Conservation (phyloP, 768 basidiomycete species). For the Infundibulicybe gibba region DNA sequence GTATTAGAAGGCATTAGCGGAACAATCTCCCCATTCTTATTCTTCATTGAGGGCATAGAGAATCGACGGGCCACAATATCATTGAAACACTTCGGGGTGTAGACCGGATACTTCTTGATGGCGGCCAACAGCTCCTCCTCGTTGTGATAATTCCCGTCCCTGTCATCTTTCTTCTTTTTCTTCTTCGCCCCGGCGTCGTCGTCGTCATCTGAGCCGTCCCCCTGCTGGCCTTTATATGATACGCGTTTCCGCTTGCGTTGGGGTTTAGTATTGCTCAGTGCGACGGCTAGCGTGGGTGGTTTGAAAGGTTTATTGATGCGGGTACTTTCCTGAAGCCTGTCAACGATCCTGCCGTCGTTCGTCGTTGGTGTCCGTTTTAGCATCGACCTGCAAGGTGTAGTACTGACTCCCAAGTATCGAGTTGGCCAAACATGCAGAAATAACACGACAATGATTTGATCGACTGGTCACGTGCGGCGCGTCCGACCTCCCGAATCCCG, state of each 20-base stretch:
- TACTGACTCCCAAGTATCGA: too few relatives aligned
- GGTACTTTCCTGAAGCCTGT: slow-evolving; percentile 66
- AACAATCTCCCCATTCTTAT: slow-evolving; percentile 64
- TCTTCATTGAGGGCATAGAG: slow-evolving; percentile 79
- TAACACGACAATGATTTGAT: too few relatives aligned
- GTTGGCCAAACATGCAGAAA: too few relatives aligned
- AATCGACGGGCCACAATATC: slow-evolving; percentile 58
- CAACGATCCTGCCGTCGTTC: slow-evolving; percentile 61
- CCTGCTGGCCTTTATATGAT: slow-evolving; percentile 75
- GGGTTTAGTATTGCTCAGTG: slow-evolving; percentile 54
- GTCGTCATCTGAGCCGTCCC: slow-evolving; percentile 56
- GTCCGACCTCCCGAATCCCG: too few relatives aligned
- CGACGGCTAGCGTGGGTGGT: slow-evolving; percentile 48
- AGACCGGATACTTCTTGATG: slow-evolving; percentile 73
- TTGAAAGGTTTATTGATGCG: slow-evolving; percentile 83
- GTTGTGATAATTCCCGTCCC: slow-evolving; percentile 49
- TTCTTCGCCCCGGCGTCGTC: slow-evolving; percentile 51
- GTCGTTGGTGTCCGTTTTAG: slow-evolving; percentile 68
- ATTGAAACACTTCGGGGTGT: slow-evolving; percentile 75
- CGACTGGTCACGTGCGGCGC: slow-evolving; percentile 1
- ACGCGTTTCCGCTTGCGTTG: slow-evolving; percentile 84
- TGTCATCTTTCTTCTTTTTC: slow-evolving; percentile 62
- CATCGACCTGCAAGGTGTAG: slow-evolving; percentile 34
- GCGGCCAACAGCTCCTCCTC: slow-evolving; percentile 61
- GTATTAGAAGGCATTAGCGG: slow-evolving; percentile 55